Base-by-base conservation (phyloP, 2,329 filamentous ascomycete species). In the Hortaea sp. region DNA sequence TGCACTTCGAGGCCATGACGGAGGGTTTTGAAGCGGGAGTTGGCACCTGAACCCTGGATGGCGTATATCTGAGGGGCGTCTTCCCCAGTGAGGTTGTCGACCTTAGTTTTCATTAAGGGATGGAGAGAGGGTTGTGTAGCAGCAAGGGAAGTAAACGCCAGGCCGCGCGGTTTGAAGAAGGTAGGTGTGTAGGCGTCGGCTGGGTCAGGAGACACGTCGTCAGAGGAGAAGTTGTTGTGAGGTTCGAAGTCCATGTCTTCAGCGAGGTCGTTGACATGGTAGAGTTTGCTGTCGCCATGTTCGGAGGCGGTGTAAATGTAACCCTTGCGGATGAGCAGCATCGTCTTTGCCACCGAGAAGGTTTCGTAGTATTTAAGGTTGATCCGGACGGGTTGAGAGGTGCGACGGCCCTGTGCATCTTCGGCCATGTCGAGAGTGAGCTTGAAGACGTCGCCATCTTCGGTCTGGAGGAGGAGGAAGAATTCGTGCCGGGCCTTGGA, bases 361-460 rank as follows among this genome's bases (percentile, higher is more conserved):
- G 92, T 98, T 59, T 98, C 92, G 58, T 97, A 98, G 66, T 97
- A 98, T 65, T 95, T 95, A 68, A 99, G 86, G 65, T 88, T 92
- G 48, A 98, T 71, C 48, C 82, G 77, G 57, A 78, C 79, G 1
- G 97, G 89, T 60, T 92, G 86, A 29, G 85, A 84, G 0, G 85
- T 90, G 1, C 82, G 73, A 49, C 87, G 82, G 9, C 84, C 87
- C 41, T 85, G 78, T 1, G 83, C 78, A 57, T 94, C 86, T 56
- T 89, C 84, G 7, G 82, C 76, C 81, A 95, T 90, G 53, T 95
- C 88, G 49, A 98, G 81, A 0, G 84, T 95, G 42, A 97, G 78
- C 65, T 97, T 97, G 76, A 98, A 97, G 5, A 98, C 73, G 65
- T 98, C 94, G n/a, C 92, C 92, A 63, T 98, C 94, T 48, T 98